Percentiles rank a stretch among this genome's conserved stretches.
Evolutionary conservation across 371 early-diverging fungal genomes (phyloP).

Genomic region (Rhizopus stolonifer): DNA sequence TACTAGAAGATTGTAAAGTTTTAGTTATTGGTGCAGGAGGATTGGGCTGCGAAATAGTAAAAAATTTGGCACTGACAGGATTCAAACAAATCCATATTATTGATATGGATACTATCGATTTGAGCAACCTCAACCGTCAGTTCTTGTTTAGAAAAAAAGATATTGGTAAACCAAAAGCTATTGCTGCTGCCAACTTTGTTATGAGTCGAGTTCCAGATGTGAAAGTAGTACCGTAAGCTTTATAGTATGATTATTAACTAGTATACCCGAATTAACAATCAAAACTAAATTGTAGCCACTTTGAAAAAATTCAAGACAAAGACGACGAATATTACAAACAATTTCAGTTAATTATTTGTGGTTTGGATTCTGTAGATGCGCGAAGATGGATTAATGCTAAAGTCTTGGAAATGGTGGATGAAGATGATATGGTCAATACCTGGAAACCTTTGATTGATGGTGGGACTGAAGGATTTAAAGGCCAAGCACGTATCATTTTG

Average conservation of each 20-base stretch:
- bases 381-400: constrained; percentile 96
- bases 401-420: constrained; percentile 73
- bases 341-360: constrained; percentile 89
- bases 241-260: background rate
- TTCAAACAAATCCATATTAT: constrained; percentile 87
- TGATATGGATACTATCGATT: constrained; percentile 98
- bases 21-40: constrained; percentile 96
- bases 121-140: constrained; percentile 98
- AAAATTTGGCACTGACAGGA: constrained; percentile 89
- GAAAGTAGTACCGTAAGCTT: constrained; percentile 76
- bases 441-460: constrained; percentile 93
- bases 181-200: constrained; percentile 88
- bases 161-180: constrained; percentile 82
- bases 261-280: no score
- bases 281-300: constrained; percentile 63
- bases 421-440: constrained; percentile 59
- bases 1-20: constrained; percentile 46
- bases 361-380: constrained; percentile 94
- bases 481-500: constrained; percentile 90
- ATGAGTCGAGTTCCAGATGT: constrained; percentile 80
- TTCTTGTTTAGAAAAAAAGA: constrained; percentile 91
- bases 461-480: constrained; percentile 96
- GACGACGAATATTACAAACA: constrained; percentile 87
- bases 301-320: constrained; percentile 92
- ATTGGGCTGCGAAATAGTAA: constrained; percentile 98